These are phyloP conservation scores for Russula sp. DNA, from an alignment of 768 basidiomycete genomes.

Conservation along the genomic window DNA sequence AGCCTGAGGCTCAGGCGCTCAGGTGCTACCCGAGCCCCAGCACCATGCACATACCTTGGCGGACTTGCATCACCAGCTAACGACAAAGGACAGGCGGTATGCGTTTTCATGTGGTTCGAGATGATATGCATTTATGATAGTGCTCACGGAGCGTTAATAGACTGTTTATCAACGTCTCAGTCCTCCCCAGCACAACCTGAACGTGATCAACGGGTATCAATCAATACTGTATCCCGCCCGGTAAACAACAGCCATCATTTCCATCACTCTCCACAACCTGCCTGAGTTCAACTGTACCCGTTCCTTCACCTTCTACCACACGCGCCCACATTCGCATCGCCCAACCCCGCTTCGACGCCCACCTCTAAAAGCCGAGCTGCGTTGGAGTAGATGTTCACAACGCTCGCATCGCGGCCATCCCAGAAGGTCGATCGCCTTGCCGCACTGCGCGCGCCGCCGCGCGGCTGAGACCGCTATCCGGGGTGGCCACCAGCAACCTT, in stretches of 20 bases:
- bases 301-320: neutral
- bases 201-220: neutral
- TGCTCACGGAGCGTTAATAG: conserved; percentile 1
- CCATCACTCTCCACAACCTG: neutral
- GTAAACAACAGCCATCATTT: neutral
- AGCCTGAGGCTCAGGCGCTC: no score
- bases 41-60: no score
- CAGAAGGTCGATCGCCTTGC: conserved; percentile 2
- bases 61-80: conserved; percentile 19
- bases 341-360: neutral
- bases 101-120: neutral
- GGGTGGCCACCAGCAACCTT: neutral
- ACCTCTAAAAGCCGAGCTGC: neutral
- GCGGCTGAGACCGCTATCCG: conserved; percentile 17
- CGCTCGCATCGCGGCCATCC: neutral
- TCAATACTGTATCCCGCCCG: neutral
- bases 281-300: neutral
- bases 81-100: conserved; percentile 16
- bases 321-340: neutral
- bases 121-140: neutral
- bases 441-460: no score
- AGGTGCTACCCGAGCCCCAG: no score
- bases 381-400: neutral
- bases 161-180: neutral
- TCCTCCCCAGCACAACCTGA: neutral